These are phyloP conservation scores for Nemania serpens DNA, from an alignment of 2,329 filamentous ascomycete species.

Conservation along the genomic window DNA sequence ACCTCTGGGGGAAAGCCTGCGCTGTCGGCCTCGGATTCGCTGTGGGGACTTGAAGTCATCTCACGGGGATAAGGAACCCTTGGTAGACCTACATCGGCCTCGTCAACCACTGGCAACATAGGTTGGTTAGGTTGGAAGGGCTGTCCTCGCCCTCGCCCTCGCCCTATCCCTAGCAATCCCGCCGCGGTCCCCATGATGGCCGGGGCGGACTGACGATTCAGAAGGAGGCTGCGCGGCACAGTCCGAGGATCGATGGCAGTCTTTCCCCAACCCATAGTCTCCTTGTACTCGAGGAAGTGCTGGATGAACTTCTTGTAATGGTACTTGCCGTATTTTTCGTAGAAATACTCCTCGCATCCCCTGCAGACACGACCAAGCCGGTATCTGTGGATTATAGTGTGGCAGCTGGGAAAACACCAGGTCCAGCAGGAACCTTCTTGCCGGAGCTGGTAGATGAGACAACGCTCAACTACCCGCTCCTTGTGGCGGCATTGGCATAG, in stretches of 20 bases:
- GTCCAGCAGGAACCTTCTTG: slow-evolving; percentile 22
- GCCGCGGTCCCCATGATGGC: not conserved
- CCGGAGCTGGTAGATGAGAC: slow-evolving; percentile 28
- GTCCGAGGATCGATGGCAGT: slow-evolving; percentile 28
- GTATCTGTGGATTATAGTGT: not conserved
- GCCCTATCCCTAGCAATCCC: not conserved
- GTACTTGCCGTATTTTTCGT: slow-evolving; percentile 20
- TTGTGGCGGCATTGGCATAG: slow-evolving; percentile 36
- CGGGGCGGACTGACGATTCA: slow-evolving; percentile 13
- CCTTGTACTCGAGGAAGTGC: slow-evolving; percentile 36
- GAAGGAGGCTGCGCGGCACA: slow-evolving; percentile 27
- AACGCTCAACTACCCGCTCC: slow-evolving; percentile 27
- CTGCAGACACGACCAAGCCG: slow-evolving; percentile 25
- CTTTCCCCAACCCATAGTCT: slow-evolving; percentile 22
- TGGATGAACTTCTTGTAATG: slow-evolving; percentile 23
- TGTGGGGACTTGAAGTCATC: too few species aligned
- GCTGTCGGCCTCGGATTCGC: too few species aligned
- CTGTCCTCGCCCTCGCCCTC: not conserved
- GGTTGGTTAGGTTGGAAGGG: slow-evolving; percentile 5
- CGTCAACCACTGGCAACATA: not conserved
- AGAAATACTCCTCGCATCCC: slow-evolving; percentile 30
- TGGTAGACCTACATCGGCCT: too few species aligned
- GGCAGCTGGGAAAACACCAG: slow-evolving; percentile 25
- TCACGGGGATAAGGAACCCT: too few species aligned
- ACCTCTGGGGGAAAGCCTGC: too few species aligned